Percentiles rank a stretch among this genome's conserved stretches.
Conservation (phyloP, 192 early-diverging fungal species). For the Geranomyces variabilis region DNA sequence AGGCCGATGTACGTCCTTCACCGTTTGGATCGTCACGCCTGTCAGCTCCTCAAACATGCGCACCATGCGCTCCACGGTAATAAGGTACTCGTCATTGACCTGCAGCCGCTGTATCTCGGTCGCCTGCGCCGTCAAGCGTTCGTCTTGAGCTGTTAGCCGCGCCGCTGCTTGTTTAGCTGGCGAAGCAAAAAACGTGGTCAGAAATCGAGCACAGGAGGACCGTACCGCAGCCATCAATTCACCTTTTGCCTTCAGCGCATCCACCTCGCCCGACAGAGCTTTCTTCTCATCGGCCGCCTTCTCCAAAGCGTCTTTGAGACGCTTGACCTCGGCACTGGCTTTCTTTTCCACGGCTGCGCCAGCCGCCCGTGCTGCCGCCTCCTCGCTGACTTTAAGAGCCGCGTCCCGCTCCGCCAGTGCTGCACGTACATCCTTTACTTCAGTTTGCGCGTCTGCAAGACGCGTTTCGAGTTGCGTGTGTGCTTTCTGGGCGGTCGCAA, state of each 20-base stretch:
- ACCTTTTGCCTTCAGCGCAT: conserved; percentile 17
- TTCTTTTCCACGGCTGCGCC: background rate
- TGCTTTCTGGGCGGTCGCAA: background rate
- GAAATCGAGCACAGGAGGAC: background rate
- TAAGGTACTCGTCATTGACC: conserved; percentile 36
- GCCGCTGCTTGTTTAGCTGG: background rate
- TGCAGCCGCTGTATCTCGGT: conserved; percentile 21
- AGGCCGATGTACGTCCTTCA: conserved; percentile 32
- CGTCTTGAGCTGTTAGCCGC: background rate
- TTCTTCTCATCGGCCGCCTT: conserved; percentile 1
- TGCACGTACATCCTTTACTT: background rate
- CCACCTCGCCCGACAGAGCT: conserved; percentile 8
- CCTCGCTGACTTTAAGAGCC: background rate
- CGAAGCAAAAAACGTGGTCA: background rate
- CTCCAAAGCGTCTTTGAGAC: background rate
- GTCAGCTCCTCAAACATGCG: conserved; percentile 47
- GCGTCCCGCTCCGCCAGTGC: conserved; percentile 1
- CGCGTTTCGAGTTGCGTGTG: conserved; percentile 3
- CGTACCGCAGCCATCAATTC: background rate
- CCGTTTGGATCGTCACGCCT: conserved; percentile 39
- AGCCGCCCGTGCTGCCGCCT: background rate
- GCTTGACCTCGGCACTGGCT: background rate
- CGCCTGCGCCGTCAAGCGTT: background rate
- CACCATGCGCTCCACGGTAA: conserved; percentile 43
- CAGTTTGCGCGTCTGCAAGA: conserved; percentile 2